Percentiles rank a stretch among this genome's conserved stretches.
phyloP scores from a whole-genome alignment of 768 basidiomycete species.

The Leccinum fibrillosum region DNA sequence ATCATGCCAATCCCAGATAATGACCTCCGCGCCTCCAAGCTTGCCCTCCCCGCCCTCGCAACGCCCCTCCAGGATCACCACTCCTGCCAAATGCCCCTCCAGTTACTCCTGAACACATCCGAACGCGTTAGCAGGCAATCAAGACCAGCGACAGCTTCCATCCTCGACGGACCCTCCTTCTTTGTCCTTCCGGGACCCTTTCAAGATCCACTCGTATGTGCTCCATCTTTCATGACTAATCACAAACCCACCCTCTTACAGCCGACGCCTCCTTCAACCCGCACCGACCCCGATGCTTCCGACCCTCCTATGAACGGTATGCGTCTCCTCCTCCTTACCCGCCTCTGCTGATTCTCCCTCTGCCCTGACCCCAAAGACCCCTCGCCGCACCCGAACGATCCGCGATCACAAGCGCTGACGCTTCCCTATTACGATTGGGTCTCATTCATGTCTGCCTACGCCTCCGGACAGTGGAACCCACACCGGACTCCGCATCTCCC shows the following conservation, averaged over 20 bases:
- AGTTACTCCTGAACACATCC: slow-evolving; percentile 27
- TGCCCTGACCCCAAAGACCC: slow-evolving; percentile 10
- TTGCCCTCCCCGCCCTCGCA: slow-evolving; percentile 16
- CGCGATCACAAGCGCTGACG: slow-evolving; percentile 11
- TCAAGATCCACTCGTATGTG: slow-evolving; percentile 13
- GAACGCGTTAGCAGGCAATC: slow-evolving; percentile 30
- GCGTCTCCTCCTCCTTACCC: slow-evolving; percentile 2
- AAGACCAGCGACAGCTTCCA: slow-evolving; percentile 44
- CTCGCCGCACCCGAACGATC: slow-evolving; percentile 9
- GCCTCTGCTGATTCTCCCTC: slow-evolving; percentile 15
- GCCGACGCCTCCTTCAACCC: slow-evolving; percentile 3
- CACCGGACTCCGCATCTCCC: slow-evolving; percentile 65
- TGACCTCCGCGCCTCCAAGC: slow-evolving; percentile 13
- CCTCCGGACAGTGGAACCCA: slow-evolving; percentile 77
- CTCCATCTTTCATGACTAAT: neutral
- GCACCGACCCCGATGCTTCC: slow-evolving; percentile 7
- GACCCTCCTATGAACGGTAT: slow-evolving; percentile 23
- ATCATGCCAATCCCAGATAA: slow-evolving; percentile 28
- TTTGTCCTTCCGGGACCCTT: slow-evolving; percentile 41
- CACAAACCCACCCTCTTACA: neutral
- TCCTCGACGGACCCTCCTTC: slow-evolving; percentile 36
- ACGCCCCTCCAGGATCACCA: slow-evolving; percentile 22
- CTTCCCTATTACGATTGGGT: slow-evolving; percentile 60
- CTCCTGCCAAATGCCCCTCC: slow-evolving; percentile 32
- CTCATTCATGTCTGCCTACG: slow-evolving; percentile 74